phyloP scores from a whole-genome alignment of 164 flowering plant species.

The Sedum album region DNA sequence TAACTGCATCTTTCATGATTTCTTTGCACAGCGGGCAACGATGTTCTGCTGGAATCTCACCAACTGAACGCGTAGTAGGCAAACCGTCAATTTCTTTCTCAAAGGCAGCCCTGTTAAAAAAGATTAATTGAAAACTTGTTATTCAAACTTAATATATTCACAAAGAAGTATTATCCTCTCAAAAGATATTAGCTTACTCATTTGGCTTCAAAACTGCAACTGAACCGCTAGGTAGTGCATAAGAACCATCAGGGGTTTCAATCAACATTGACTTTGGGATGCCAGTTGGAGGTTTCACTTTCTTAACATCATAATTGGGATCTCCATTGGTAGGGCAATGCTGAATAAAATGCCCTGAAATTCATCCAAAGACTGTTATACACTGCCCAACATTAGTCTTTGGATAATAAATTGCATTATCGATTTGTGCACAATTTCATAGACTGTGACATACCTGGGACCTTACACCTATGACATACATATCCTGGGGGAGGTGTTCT shows the following conservation, averaged over 20 bases:
- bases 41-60: slow-evolving; percentile 89
- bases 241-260: slow-evolving; percentile 87
- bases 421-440: background rate
- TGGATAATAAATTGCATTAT: background rate
- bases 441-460: slow-evolving; percentile 77
- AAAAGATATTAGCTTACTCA: slow-evolving; percentile 47
- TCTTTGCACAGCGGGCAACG: slow-evolving; percentile 89
- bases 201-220: slow-evolving; percentile 85
- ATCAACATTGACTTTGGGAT: slow-evolving; percentile 95
- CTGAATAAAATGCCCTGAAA: slow-evolving; percentile 88
- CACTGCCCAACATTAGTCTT: background rate
- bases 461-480: slow-evolving; percentile 89
- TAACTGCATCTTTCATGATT: slow-evolving; percentile 97
- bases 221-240: slow-evolving; percentile 92
- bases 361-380: background rate
- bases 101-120: slow-evolving; percentile 77
- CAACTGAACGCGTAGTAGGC: slow-evolving; percentile 65
- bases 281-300: slow-evolving; percentile 89
- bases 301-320: slow-evolving; percentile 75
- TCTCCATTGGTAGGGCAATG: slow-evolving; percentile 99
- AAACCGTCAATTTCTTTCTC: slow-evolving; percentile 92
- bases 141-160: background rate
- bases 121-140: background rate
- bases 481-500: slow-evolving; percentile 93
- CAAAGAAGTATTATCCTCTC: background rate